phyloP scores from a whole-genome alignment of 768 basidiomycete genomes.

The Amanita muscaria region DNA sequence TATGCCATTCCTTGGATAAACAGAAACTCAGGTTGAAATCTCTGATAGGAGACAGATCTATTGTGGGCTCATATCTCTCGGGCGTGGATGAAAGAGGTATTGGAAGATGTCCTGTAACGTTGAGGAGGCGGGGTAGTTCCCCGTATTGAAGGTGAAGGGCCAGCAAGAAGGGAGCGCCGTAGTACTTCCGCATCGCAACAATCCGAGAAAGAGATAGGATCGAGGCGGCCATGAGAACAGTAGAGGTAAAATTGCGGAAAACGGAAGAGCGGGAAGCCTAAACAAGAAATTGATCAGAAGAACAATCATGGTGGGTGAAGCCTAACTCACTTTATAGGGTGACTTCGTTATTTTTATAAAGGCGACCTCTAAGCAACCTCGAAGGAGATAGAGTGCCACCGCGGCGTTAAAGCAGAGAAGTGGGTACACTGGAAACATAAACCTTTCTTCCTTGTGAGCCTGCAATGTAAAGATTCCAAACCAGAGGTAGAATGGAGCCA shows the following conservation, averaged over 20 bases:
- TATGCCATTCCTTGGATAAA: conserved; percentile 91
- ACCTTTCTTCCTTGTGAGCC: conserved; percentile 97
- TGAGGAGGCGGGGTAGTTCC: conserved; percentile 79
- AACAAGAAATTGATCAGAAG: conserved; percentile 2
- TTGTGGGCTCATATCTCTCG: conserved; percentile 37
- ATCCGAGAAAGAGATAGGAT: conserved; percentile 74
- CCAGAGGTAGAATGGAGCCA: conserved; percentile 95
- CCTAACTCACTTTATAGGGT: conserved; percentile 63
- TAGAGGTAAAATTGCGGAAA: conserved; percentile 70
- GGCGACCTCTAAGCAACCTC: conserved; percentile 77
- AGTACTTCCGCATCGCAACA: conserved; percentile 78
- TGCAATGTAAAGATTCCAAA: conserved; percentile 67
- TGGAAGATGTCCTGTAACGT: conserved; percentile 56
- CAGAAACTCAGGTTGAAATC: conserved; percentile 73
- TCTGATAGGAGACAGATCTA: conserved; percentile 62
- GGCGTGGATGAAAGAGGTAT: conserved; percentile 26
- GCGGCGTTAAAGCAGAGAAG: conserved; percentile 92
- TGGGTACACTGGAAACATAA: conserved; percentile 93
- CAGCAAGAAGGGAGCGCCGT: conserved; percentile 79
- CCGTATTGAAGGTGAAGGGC: conserved; percentile 60
- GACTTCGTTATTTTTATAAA: conserved; percentile 76
- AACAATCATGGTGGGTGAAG: conserved; percentile 3
- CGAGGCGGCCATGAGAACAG: conserved; percentile 54
- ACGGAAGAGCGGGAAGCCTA: conserved; percentile 71
- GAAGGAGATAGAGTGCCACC: conserved; percentile 72